Conservation (phyloP, 768 basidiomycete genomes). For the button mushroom (Agaricus bisporus) region DNA sequence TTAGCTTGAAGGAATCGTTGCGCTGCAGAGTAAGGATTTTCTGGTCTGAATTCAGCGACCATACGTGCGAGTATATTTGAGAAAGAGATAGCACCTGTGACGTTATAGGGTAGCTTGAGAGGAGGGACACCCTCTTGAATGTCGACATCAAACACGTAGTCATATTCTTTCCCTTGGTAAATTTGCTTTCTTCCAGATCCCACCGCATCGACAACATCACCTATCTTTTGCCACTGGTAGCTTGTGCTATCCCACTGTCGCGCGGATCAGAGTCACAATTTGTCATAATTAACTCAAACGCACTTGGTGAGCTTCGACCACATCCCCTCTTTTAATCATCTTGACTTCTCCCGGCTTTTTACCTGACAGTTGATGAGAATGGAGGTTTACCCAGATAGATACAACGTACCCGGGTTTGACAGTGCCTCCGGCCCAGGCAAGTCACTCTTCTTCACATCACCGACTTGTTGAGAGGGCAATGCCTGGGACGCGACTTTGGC, state of each 20-base stretch:
- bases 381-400: background rate
- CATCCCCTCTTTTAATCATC: slow-evolving; percentile 77
- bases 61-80: slow-evolving; percentile 1
- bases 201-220: slow-evolving; percentile 93
- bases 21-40: slow-evolving; percentile 88
- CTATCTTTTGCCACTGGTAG: slow-evolving; percentile 85
- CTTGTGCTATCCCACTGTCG: slow-evolving; percentile 75
- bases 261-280: background rate
- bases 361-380: slow-evolving; percentile 36
- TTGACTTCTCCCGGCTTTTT: slow-evolving; percentile 90
- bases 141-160: slow-evolving; percentile 99
- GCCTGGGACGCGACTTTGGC: slow-evolving; percentile 71
- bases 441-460: slow-evolving; percentile 90
- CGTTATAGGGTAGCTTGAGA: slow-evolving; percentile 92
- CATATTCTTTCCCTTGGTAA: slow-evolving; percentile 92
- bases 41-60: slow-evolving; percentile 31
- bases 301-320: slow-evolving; percentile 90
- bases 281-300: slow-evolving; percentile 11
- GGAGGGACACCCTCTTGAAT: slow-evolving; percentile 90
- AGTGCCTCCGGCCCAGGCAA: slow-evolving; percentile 85
- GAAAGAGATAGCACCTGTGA: slow-evolving; percentile 48
- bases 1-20: slow-evolving; percentile 82
- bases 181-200: slow-evolving; percentile 86
- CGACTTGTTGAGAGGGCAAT: slow-evolving; percentile 80
- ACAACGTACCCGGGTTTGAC: slow-evolving; percentile 51